Evolutionary conservation across 495 filamentous ascomycete genomes (phyloP).

Genomic region (Lepidopterella palustris): DNA sequence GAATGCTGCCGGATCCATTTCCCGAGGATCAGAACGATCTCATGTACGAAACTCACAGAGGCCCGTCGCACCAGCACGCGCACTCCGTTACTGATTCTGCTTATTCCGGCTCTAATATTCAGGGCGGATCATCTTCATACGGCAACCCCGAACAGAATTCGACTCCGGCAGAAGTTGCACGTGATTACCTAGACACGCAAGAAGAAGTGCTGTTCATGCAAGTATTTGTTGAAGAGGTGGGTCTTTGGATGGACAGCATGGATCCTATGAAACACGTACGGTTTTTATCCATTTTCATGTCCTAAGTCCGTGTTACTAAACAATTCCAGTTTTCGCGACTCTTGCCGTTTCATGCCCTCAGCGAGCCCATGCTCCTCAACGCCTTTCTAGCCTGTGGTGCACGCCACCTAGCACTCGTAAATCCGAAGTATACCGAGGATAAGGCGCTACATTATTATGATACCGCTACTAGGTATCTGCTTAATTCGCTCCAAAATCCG

Average conservation of each 20-base stretch:
- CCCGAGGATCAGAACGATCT: slow-evolving; percentile 27
- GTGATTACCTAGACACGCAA: slow-evolving; percentile 55
- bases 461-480: slow-evolving; percentile 65
- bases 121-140: slow-evolving; percentile 31
- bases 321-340: slow-evolving; percentile 62
- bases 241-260: slow-evolving; percentile 90
- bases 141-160: slow-evolving; percentile 36
- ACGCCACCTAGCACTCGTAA: slow-evolving; percentile 66
- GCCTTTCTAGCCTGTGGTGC: slow-evolving; percentile 87
- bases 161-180: slow-evolving; percentile 28
- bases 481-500: slow-evolving; percentile 68
- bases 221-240: slow-evolving; percentile 85
- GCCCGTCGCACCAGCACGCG: slow-evolving; percentile 26
- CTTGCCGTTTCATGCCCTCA: slow-evolving; percentile 72
- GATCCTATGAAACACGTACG: slow-evolving; percentile 76
- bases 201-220: slow-evolving; percentile 84
- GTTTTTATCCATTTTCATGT: neutral
- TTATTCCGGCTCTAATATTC: slow-evolving; percentile 26
- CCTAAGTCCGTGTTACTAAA: neutral
- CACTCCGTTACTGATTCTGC: slow-evolving; percentile 34
- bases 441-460: slow-evolving; percentile 79
- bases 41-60: slow-evolving; percentile 26
- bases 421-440: slow-evolving; percentile 64
- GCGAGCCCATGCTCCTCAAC: slow-evolving; percentile 85
- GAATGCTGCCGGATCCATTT: slow-evolving; percentile 36